These are phyloP conservation scores for Paecilomyces formosus DNA, from an alignment of 2,329 filamentous ascomycete species.

Conservation along the genomic window DNA sequence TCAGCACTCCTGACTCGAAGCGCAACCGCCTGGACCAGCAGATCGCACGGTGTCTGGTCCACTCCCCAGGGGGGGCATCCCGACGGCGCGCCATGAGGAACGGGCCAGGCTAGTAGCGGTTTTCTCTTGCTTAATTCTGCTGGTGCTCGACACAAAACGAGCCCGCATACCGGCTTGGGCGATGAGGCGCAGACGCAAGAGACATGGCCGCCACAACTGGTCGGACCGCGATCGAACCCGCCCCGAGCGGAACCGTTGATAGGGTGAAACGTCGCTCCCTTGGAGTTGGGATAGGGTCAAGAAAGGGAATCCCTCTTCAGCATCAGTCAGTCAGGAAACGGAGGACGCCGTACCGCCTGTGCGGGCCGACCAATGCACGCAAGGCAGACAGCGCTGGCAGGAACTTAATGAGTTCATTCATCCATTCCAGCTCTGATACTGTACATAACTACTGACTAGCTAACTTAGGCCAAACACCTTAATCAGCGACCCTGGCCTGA, in stretches of 20 bases:
- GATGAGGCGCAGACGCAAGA: neutral
- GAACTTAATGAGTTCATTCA: too few relatives aligned
- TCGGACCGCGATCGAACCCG: neutral
- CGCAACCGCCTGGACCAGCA: neutral
- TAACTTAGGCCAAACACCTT: neutral
- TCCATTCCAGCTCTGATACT: neutral
- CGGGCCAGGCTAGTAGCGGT: too few relatives aligned
- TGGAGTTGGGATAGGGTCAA: neutral
- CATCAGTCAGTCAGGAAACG: neutral
- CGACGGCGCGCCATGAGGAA: too few relatives aligned
- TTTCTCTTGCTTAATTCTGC: too few relatives aligned
- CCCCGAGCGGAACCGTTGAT: neutral
- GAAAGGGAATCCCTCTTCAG: neutral
- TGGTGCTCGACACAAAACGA: neutral
- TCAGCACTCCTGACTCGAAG: neutral
- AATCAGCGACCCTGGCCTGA: neutral
- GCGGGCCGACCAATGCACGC: neutral
- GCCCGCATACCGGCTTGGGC: neutral
- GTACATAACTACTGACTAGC: neutral
- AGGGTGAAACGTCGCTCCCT: neutral
- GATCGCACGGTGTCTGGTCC: neutral
- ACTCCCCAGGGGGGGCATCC: neutral
- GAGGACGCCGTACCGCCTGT: neutral
- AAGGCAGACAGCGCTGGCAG: neutral
- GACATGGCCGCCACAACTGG: neutral